Conservation (phyloP, 2,329 filamentous ascomycete genomes). For the Aureobasidium sp. region DNA sequence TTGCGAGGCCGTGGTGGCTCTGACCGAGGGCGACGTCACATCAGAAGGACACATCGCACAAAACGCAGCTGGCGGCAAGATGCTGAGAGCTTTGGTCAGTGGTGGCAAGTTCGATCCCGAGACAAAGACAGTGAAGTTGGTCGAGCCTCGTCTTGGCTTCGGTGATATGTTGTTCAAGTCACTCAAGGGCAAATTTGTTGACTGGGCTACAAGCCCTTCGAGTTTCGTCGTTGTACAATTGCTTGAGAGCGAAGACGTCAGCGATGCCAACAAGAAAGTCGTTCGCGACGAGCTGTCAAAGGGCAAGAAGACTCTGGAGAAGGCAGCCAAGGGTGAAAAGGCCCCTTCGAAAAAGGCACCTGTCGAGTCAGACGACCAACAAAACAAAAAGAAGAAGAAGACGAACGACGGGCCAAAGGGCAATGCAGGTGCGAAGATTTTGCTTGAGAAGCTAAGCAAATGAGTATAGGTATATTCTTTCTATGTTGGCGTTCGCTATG, state of each 20-base stretch:
- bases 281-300: slow-evolving; percentile 64
- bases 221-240: slow-evolving; percentile 81
- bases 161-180: slow-evolving; percentile 72
- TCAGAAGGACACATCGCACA: slow-evolving; percentile 53
- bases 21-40: slow-evolving; percentile 34
- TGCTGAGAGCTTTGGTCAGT: slow-evolving; percentile 85
- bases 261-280: slow-evolving; percentile 60
- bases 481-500: neutral
- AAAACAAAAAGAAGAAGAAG: slow-evolving; percentile 30
- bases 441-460: slow-evolving; percentile 34
- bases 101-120: slow-evolving; percentile 78
- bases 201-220: slow-evolving; percentile 81
- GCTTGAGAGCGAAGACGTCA: slow-evolving; percentile 57
- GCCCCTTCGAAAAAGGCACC: slow-evolving; percentile 37
- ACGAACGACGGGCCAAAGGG: slow-evolving; percentile 27
- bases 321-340: slow-evolving; percentile 49
- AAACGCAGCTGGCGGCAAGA: slow-evolving; percentile 61
- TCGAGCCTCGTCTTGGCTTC: slow-evolving; percentile 73
- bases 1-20: slow-evolving; percentile 55
- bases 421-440: slow-evolving; percentile 41
- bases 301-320: slow-evolving; percentile 63
- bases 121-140: slow-evolving; percentile 60
- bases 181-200: slow-evolving; percentile 65
- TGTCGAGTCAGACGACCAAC: slow-evolving; percentile 18
- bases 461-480: neutral